Evolutionary conservation across 2,329 filamentous ascomycete species (phyloP), one percentile per base, ranked within the genome.

Genomic region (Fusarium udum): DNA sequence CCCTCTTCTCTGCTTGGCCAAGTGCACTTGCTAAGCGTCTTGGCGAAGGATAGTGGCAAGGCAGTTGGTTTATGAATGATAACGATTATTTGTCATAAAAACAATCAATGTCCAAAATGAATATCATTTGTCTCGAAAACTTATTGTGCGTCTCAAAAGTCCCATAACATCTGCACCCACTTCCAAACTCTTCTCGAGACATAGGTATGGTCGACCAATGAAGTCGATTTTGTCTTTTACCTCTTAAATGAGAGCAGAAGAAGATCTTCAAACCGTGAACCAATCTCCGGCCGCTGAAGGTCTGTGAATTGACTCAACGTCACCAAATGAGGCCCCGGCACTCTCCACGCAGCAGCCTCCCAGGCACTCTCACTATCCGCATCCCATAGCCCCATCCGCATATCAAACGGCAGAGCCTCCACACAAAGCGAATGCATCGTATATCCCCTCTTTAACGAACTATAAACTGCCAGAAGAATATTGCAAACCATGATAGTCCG

Each of bases 401-500:
- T 26, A n/a, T 68, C 65, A 31, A 68, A 68, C 2, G 65, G 65
- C 4, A 68, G 37, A 2, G 65, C 65, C 14, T 68, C 65, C 0
- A 68, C 18, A 4, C 64, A 68, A 13, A 68, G 64, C 2, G 65
- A 16, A 14, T 68, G 64, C 6, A 68, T 68, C 0, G 65, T 49
- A 36, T 68, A 68, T 2, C 65, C 65, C 14, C 65, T 62, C 0
- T 3, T 68, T 16, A 63, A 26, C 5, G 64, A 68, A 18, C 42
- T 68, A 10, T 68, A 36, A 1, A 68, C 65, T 0, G 22, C 64
- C 0, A 68, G 31, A 3, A 68, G 48, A 0, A 68, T 68, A 1
- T 68, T 68, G 4, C 65, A 68, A 7, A 68, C 42, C 37, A 68
- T 55, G 0, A 68, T 49, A 14, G 65, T 68, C 7, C 65, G 16